Evolutionary conservation across 1,284 basidiomycete species (phyloP).

Genomic region (Fistulina hepatica): DNA sequence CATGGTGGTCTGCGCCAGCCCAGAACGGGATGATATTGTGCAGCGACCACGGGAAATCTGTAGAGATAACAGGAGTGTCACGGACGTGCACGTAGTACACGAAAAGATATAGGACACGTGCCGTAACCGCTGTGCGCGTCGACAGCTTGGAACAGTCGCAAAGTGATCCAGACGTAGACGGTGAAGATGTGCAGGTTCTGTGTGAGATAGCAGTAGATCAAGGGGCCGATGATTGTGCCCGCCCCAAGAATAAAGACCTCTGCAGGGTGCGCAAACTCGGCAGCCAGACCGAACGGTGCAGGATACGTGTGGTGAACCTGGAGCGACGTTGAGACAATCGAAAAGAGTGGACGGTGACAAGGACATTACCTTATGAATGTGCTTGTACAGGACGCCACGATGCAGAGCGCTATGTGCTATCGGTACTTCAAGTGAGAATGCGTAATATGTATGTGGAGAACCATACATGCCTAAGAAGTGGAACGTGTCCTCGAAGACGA

Average conservation of each 20-base stretch:
- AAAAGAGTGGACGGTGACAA: too few relatives aligned
- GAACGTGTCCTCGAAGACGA: conserved; percentile 92
- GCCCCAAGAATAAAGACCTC: conserved; percentile 85
- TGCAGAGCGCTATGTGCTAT: conserved; percentile 81
- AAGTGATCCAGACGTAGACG: conserved; percentile 87
- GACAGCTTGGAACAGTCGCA: conserved; percentile 93
- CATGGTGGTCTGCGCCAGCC: conserved; percentile 97
- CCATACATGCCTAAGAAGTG: conserved; percentile 60
- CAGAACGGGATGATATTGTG: conserved; percentile 92
- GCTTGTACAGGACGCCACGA: conserved; percentile 84
- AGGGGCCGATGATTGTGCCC: conserved; percentile 79
- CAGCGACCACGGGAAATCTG: conserved; percentile 92
- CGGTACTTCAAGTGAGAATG: conserved; percentile 21
- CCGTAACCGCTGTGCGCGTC: conserved; percentile 96
- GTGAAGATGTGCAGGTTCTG: conserved; percentile 79
- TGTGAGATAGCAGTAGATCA: conserved; percentile 72
- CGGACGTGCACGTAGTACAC: conserved; percentile 13
- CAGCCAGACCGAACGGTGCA: conserved; percentile 93
- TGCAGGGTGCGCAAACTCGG: conserved; percentile 94
- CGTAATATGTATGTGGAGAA: background rate
- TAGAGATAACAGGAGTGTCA: conserved; percentile 6
- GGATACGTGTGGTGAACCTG: conserved; percentile 93
- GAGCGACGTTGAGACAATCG: too few relatives aligned
- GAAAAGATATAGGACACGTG: conserved; percentile 19
- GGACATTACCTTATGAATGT: conserved; percentile 98